phyloP scores from a whole-genome alignment of 371 early-diverging fungal species.

The Mortierella polycephala region DNA sequence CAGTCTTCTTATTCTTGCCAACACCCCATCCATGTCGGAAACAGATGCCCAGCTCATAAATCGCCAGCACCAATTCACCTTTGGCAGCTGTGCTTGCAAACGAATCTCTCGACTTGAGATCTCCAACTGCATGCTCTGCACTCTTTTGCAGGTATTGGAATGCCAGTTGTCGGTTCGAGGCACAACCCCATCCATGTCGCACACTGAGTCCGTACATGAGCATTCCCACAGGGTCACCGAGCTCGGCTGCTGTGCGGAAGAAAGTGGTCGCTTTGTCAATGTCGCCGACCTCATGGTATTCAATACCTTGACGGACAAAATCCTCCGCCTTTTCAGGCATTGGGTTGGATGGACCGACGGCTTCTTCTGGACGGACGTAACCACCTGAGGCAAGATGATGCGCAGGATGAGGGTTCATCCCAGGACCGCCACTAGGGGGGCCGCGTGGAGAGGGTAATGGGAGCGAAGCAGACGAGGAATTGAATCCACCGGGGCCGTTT shows the following conservation, averaged over 20 bases:
- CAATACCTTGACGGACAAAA: slow-evolving; percentile 64
- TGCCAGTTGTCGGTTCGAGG: slow-evolving; percentile 67
- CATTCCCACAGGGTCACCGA: slow-evolving; percentile 80
- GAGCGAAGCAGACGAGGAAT: slow-evolving; percentile 22
- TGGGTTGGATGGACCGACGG: slow-evolving; percentile 50
- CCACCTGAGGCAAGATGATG: slow-evolving; percentile 49
- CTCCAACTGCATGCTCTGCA: slow-evolving; percentile 80
- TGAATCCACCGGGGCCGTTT: slow-evolving; percentile 34
- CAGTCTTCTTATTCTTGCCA: slow-evolving; percentile 79
- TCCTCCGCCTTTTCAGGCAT: slow-evolving; percentile 61
- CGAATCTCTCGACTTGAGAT: slow-evolving; percentile 59
- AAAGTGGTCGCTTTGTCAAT: slow-evolving; percentile 84
- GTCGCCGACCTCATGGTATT: slow-evolving; percentile 79
- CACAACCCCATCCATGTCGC: slow-evolving; percentile 94
- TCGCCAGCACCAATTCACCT: slow-evolving; percentile 77
- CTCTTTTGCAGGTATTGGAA: slow-evolving; percentile 82
- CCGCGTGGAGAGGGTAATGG: slow-evolving; percentile 19
- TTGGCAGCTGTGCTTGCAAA: slow-evolving; percentile 57
- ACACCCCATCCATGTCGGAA: slow-evolving; percentile 96
- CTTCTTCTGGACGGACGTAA: slow-evolving; percentile 52
- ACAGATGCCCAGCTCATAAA: slow-evolving; percentile 88
- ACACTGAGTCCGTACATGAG: slow-evolving; percentile 89
- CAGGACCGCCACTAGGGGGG: not conserved
- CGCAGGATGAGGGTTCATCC: slow-evolving; percentile 44
- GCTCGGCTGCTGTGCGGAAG: slow-evolving; percentile 82